Conservation (phyloP, 2,329 filamentous ascomycete species). For the Curvularia hawaiiensis region DNA sequence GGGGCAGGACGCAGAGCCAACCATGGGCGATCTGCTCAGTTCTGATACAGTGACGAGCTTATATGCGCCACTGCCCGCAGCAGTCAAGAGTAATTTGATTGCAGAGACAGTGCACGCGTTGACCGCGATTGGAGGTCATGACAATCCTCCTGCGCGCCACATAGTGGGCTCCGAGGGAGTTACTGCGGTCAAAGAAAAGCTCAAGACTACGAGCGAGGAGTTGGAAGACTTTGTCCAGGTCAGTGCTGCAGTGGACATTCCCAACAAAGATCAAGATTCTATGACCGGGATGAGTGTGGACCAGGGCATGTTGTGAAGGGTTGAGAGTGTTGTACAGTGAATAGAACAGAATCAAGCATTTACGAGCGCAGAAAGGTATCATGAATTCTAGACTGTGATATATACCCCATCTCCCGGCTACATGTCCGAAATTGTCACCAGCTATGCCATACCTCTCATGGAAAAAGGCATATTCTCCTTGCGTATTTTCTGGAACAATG, state of each 20-base stretch:
- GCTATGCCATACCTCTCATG: background rate
- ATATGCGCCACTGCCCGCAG: conserved; percentile 72
- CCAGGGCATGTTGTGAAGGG: conserved; percentile 12
- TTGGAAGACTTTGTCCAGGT: conserved; percentile 94
- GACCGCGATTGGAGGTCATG: conserved; percentile 89
- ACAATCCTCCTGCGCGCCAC: conserved; percentile 91
- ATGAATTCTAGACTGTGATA: background rate
- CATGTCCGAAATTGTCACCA: background rate
- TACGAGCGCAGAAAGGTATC: background rate
- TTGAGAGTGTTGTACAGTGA: background rate
- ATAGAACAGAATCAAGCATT: background rate
- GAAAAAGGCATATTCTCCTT: background rate
- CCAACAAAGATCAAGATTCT: conserved; percentile 34
- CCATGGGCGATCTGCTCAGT: conserved; percentile 53
- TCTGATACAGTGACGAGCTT: conserved; percentile 64
- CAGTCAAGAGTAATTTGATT: conserved; percentile 74
- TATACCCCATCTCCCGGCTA: background rate
- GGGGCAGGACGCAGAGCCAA: conserved; percentile 39
- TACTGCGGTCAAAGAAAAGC: conserved; percentile 87
- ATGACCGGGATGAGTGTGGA: conserved; percentile 15
- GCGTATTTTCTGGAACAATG: conserved; percentile 5
- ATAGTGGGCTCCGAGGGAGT: conserved; percentile 93
- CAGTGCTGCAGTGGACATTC: conserved; percentile 81
- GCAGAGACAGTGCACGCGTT: conserved; percentile 90
- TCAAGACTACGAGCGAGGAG: conserved; percentile 95